Evolutionary conservation across 2,329 filamentous ascomycete species (phyloP), one percentile per base, ranked within the genome.

Genomic region (Talaromyces sp.): DNA sequence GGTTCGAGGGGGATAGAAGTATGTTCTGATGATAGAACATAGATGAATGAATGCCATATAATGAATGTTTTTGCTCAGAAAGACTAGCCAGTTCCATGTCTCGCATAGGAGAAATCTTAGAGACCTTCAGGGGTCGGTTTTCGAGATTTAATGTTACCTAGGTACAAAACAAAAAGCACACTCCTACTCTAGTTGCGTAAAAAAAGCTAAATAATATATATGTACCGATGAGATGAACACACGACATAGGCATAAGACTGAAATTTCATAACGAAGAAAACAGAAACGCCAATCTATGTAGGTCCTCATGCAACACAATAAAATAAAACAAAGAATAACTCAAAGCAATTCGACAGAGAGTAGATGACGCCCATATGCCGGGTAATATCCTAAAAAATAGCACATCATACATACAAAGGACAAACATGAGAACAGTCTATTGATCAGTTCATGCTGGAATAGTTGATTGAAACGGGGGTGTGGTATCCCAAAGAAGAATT

Each of bases 201-300:
- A 31, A n/a, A 40, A 54, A 54, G 22, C 13, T 28, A 33, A 39
- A 28, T 9, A 33, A 53, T n/a, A n/a, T n/a, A 17, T 54, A 41
- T 40, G 39, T 31, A 54, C 37, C 36, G 33, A 25, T 45, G 13
- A 45, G 45, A 56, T 25, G 53, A 15, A 56, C 36, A 56, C 41
- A 56, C 21, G n/a, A 48, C 21, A 17, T 46, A 36, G 36, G 11
- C 33, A 50, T 37, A 7, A 35, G 25, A 33, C 28, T 21, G 33
- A 48, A n/a, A 43, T 52, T 52, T 36, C 56, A 53, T 37, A 10
- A 13, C 19, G 17, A 52, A 43, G 11, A 22, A 36, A 10, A 51
- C n/a, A n/a, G 31, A 52, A 58, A 58, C 57, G 57, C 57, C 57
- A 41, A 46, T 58, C 57, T 58, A 58, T 58, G 52, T 48, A n/a